Base-by-base conservation (phyloP, 2,329 filamentous ascomycete genomes). In the Aureobasidium vineae region DNA sequence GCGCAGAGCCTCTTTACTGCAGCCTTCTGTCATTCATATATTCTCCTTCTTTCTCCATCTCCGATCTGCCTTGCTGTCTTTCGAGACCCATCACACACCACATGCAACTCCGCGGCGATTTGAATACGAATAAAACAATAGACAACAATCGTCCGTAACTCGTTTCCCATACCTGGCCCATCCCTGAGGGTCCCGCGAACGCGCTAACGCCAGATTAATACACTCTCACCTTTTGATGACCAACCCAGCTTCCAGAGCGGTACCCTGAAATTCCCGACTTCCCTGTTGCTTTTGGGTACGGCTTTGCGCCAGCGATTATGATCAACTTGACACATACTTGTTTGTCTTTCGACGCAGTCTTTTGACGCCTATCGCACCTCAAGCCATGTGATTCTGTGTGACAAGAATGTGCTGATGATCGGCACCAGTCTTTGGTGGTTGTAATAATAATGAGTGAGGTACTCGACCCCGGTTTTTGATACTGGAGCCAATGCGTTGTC, bases 101-200 rank as follows among this genome's bases (percentile, higher is more conserved):
- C 23, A 57, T 43, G 54, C 54, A 28, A 26, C 54, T 43, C 19
- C 36, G 36, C 21, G 10, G 8, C 16, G 21, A 21, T 8, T 5
- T 40, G 23, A 31, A 45, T n/a, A 59, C 19, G 40, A 61, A 61
- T n/a, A 19, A 38, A 49, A 61, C 19, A 61, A 15, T 38, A 60
- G 40, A 26, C 40, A 47, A 49, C 13, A 47, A 49, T 38, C 28
- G 19, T 60, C 57, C 57, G 38, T 49, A 36, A 61, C n/a, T 49
- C 57, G 15, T 61, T 47, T 49, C 28, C 43, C 57, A 38, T 61
- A 28, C n/a, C 41, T 49, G 23, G 23, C 26, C 19, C n/a, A 38
- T 38, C 31, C 54, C 38, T 43, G 38, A 26, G 23, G 33, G 40
- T 23, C 31, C 38, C 28, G 21, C 26, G 21, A 45, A 26, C 40